Conservation (phyloP, 805 yeast species). For the Starmerella cellae region DNA sequence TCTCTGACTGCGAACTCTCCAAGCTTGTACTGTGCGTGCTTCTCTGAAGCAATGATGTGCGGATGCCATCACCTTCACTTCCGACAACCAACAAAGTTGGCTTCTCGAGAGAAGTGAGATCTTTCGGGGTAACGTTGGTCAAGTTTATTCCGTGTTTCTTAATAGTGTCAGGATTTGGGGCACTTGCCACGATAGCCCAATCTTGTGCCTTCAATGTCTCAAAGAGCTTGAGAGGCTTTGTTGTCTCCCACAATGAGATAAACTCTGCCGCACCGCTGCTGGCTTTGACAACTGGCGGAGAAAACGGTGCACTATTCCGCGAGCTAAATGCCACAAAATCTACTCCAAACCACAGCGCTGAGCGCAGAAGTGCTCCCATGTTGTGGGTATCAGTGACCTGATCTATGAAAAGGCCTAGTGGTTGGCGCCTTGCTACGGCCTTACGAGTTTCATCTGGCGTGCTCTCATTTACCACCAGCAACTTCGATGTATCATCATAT, state of each 20-base stretch:
- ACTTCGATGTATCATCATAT: conserved; percentile 13
- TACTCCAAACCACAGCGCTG: conserved; percentile 70
- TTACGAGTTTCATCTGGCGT: no score
- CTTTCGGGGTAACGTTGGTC: conserved; percentile 24
- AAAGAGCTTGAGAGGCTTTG: conserved; percentile 51
- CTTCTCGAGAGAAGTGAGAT: conserved; percentile 31
- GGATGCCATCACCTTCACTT: conserved; percentile 72
- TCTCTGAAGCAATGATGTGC: conserved; percentile 45
- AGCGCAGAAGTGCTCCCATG: conserved; percentile 67
- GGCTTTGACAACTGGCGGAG: conserved; percentile 68
- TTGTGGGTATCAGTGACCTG: conserved; percentile 79
- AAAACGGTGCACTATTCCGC: conserved; percentile 56
- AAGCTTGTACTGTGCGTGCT: conserved; percentile 24
- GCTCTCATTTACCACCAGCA: conserved; percentile 12
- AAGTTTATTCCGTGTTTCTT: conserved; percentile 27
- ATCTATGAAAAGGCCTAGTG: conserved; percentile 65
- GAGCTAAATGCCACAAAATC: conserved; percentile 64
- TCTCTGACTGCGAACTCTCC: conserved; percentile 20
- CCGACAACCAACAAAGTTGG: conserved; percentile 71
- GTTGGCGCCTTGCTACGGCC: not conserved
- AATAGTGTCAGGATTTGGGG: conserved; percentile 26
- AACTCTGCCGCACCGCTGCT: conserved; percentile 77
- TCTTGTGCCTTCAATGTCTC: conserved; percentile 42
- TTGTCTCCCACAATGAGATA: conserved; percentile 44
- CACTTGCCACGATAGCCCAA: conserved; percentile 62